Evolutionary conservation across 352 stramenopile species (phyloP).

Genomic region (Albugo laibachii): DNA sequence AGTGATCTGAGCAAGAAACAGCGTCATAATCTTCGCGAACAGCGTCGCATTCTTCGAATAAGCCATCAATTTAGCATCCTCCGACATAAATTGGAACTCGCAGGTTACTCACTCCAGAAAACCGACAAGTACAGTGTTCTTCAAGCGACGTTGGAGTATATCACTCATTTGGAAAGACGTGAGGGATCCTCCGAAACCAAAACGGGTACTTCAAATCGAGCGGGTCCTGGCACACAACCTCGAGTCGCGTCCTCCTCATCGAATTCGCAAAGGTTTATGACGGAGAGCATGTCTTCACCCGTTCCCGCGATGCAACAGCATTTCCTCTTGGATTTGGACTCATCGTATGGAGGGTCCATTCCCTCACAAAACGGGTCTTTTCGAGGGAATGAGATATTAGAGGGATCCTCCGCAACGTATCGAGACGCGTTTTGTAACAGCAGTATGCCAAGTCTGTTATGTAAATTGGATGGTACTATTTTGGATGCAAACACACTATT

Average conservation of each 20-base stretch:
- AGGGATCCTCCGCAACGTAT: constrained; percentile 49
- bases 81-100: constrained; percentile 45
- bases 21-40: constrained; percentile 63
- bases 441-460: constrained; percentile 56
- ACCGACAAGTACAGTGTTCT: constrained; percentile 78
- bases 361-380: constrained; percentile 1
- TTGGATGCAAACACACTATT: constrained; percentile 62
- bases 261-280: constrained; percentile 30
- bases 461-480: constrained; percentile 60
- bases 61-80: constrained; percentile 73
- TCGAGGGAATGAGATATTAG: constrained; percentile 14
- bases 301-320: constrained; percentile 33
- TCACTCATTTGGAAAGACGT: constrained; percentile 33
- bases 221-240: neutral
- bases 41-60: constrained; percentile 62
- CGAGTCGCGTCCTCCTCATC: neutral
- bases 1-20: constrained; percentile 67
- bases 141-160: constrained; percentile 69
- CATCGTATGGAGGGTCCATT: constrained; percentile 3
- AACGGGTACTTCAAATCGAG: neutral
- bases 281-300: constrained; percentile 54
- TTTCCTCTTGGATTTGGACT: constrained; percentile 43
- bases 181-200: neutral
- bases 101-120: constrained; percentile 52
- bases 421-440: constrained; percentile 50